phyloP scores from a whole-genome alignment of 176 grass and related monocot species.

The Oryza officinalis region DNA sequence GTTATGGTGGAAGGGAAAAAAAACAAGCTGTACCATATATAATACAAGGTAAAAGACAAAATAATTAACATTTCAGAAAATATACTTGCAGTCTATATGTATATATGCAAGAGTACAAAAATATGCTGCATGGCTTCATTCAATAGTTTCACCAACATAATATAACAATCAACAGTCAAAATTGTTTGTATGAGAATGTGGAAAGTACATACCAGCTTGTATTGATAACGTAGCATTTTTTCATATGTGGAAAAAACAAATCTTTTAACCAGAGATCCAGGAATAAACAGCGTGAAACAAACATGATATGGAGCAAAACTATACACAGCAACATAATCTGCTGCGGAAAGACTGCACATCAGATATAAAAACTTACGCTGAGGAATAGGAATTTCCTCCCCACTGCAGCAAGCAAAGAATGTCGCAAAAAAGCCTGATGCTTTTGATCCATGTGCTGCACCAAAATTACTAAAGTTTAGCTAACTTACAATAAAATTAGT shows the following conservation, averaged over 20 bases:
- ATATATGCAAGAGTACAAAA: background rate
- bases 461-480: constrained; percentile 36
- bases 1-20: constrained; percentile 18
- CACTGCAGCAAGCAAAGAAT: constrained; percentile 71
- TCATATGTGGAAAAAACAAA: background rate
- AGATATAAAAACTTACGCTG: constrained; percentile 52
- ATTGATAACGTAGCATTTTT: constrained; percentile 12
- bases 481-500: constrained; percentile 34
- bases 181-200: background rate
- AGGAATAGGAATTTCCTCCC: constrained; percentile 66
- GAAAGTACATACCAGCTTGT: background rate
- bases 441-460: constrained; percentile 60
- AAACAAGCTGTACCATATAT: constrained; percentile 10
- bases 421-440: constrained; percentile 62
- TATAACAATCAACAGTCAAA: constrained; percentile 11
- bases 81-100: background rate
- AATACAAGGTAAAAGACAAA: constrained; percentile 5
- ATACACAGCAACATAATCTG: background rate
- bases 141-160: constrained; percentile 28
- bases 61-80: background rate
- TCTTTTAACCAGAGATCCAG: constrained; percentile 20
- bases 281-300: background rate
- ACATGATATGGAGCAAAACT: constrained; percentile 8
- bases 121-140: background rate
- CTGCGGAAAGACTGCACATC: constrained; percentile 16